A percentile compares a stretch with the other conserved stretches of the same genome.
These are phyloP conservation scores for Penicillium canescens DNA, from an alignment of 495 filamentous ascomycete genomes.

Conservation along the genomic window DNA sequence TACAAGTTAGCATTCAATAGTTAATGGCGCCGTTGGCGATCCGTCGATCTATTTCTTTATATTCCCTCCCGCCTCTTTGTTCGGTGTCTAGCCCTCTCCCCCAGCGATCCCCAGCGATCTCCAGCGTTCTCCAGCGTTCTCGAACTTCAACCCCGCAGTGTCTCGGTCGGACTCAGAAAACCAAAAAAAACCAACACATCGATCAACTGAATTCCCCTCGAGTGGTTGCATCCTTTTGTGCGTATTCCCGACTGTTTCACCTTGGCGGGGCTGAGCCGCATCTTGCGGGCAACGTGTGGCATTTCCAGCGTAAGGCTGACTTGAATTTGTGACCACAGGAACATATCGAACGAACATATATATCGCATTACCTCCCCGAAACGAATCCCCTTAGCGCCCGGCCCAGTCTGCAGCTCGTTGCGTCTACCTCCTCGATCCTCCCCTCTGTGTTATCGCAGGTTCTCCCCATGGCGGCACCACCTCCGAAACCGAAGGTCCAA, in stretches of 20 bases:
- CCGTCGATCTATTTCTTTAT: background rate
- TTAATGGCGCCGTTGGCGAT: background rate
- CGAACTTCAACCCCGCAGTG: slow-evolving; percentile 4
- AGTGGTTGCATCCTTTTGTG: slow-evolving; percentile 1
- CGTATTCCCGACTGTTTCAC: slow-evolving; percentile 4
- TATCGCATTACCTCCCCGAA: background rate
- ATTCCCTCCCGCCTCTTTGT: background rate
- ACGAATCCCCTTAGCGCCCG: background rate
- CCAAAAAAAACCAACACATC: background rate
- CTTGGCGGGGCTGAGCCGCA: slow-evolving; percentile 14
- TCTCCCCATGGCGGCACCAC: slow-evolving; percentile 39
- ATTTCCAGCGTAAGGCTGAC: slow-evolving; percentile 19
- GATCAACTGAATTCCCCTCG: background rate
- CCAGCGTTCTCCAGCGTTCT: background rate
- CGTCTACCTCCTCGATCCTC: background rate
- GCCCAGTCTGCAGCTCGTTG: background rate
- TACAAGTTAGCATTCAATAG: slow-evolving; percentile 2
- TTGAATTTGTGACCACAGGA: slow-evolving; percentile 3
- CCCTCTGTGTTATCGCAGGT: background rate
- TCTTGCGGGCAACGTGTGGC: background rate
- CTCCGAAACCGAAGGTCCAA: slow-evolving; percentile 62
- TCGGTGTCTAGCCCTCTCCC: background rate
- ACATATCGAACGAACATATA: slow-evolving; percentile 8
- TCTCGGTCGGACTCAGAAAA: background rate
- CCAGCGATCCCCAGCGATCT: too few relatives aligned